Percentiles rank a stretch among this genome's conserved stretches.
phyloP scores from a whole-genome alignment of 1,284 basidiomycete genomes.

The Rhodotorula glutinis region DNA sequence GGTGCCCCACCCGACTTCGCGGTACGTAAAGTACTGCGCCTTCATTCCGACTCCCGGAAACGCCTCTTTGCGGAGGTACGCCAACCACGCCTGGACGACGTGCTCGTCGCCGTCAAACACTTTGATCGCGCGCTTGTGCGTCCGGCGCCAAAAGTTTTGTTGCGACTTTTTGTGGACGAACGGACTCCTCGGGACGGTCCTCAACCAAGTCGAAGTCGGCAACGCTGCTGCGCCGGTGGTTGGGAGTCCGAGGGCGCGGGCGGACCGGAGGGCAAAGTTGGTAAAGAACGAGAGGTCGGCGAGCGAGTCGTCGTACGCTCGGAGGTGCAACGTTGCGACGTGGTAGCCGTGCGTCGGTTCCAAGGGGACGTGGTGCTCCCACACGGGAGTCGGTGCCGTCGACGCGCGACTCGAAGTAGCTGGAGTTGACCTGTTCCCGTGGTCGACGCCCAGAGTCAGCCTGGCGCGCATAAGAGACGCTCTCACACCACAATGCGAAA shows the following conservation, averaged over 20 bases:
- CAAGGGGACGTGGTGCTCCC: slow-evolving; percentile 38
- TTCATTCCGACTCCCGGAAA: slow-evolving; percentile 84
- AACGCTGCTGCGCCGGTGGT: slow-evolving; percentile 65
- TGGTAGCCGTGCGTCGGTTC: slow-evolving; percentile 65
- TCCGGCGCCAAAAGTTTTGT: slow-evolving; percentile 88
- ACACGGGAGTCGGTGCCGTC: slow-evolving; percentile 23
- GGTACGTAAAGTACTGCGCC: slow-evolving; percentile 70
- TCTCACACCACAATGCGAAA: no score
- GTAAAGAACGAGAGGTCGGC: slow-evolving; percentile 69
- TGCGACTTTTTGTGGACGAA: slow-evolving; percentile 94
- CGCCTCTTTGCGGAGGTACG: slow-evolving; percentile 72
- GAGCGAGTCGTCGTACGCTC: slow-evolving; percentile 64
- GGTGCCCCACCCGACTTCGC: slow-evolving; percentile 57
- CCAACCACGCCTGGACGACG: slow-evolving; percentile 75
- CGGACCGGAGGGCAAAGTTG: slow-evolving; percentile 80
- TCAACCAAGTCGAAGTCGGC: slow-evolving; percentile 73
- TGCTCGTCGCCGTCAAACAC: slow-evolving; percentile 81
- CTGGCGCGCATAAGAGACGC: background rate
- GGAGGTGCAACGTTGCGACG: slow-evolving; percentile 78
- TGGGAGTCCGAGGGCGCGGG: slow-evolving; percentile 78
- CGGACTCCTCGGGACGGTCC: slow-evolving; percentile 81
- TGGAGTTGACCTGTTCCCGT: no score
- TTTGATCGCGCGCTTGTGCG: slow-evolving; percentile 81
- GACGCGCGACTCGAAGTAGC: background rate
- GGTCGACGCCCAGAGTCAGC: background rate